Evolutionary conservation across 495 filamentous ascomycete species (phyloP).

Genomic region (Penicillium manginii): DNA sequence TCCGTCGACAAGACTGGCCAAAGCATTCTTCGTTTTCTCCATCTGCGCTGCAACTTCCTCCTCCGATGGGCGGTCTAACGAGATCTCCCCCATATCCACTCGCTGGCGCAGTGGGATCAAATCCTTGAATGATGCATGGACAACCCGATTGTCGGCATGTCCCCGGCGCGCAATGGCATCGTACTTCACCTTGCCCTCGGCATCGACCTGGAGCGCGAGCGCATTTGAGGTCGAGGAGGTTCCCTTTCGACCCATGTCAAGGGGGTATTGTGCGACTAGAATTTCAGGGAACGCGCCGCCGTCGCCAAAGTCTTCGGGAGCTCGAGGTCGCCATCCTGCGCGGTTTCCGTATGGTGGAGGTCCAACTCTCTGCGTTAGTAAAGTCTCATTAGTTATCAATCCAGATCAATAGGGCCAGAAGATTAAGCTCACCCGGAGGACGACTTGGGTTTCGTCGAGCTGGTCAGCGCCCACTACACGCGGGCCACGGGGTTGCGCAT

Average conservation of each 20-base stretch:
- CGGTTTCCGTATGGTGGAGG: constrained; percentile 88
- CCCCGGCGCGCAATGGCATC: constrained; percentile 93
- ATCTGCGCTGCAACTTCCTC: constrained; percentile 81
- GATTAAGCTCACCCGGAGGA: constrained; percentile 66
- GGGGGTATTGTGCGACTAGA: constrained; percentile 90
- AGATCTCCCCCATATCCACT: constrained; percentile 91
- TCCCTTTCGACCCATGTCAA: constrained; percentile 87
- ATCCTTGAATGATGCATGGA: constrained; percentile 96
- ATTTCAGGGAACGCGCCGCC: constrained; percentile 97
- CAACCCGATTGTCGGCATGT: constrained; percentile 78
- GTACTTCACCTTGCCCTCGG: constrained; percentile 91
- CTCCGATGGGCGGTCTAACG: constrained; percentile 82
- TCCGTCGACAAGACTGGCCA: constrained; percentile 79
- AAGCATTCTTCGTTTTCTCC: constrained; percentile 84
- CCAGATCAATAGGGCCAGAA: neutral
- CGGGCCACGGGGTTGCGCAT: constrained; percentile 75
- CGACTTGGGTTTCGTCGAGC: constrained; percentile 84
- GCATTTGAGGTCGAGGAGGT: constrained; percentile 77
- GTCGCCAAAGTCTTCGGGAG: constrained; percentile 90
- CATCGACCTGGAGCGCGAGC: constrained; percentile 87
- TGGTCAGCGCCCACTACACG: constrained; percentile 77
- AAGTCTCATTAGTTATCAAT: constrained; percentile 6
- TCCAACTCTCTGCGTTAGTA: constrained; percentile 64
- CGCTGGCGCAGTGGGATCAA: constrained; percentile 92
- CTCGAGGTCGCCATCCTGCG: constrained; percentile 83